Conservation (phyloP, 768 basidiomycete species). For the Gyrodon lividus region DNA sequence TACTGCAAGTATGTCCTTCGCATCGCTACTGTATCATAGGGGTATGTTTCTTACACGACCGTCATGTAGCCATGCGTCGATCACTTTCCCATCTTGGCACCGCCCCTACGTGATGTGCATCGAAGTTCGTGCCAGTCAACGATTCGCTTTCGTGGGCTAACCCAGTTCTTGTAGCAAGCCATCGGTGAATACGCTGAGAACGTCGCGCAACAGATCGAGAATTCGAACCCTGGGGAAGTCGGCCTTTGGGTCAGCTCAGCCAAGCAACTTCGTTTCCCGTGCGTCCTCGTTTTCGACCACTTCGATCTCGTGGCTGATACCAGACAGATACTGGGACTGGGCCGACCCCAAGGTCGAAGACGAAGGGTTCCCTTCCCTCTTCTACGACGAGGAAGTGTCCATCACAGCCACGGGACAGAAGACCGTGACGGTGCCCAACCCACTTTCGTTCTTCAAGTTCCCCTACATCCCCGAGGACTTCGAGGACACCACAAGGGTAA, state of each 20-base stretch:
- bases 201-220: conserved; percentile 26
- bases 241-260: conserved; percentile 21
- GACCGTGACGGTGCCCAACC: conserved; percentile 14
- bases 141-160: not conserved
- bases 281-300: not conserved
- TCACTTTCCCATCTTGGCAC: conserved; percentile 27
- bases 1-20: conserved; percentile 26
- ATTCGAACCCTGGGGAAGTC: conserved; percentile 13
- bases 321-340: conserved; percentile 30
- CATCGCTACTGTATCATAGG: too few relatives aligned
- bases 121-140: conserved; percentile 13
- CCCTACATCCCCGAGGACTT: conserved; percentile 23
- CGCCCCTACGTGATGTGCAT: conserved; percentile 30
- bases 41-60: not conserved
- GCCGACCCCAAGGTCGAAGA: conserved; percentile 17
- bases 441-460: conserved; percentile 15
- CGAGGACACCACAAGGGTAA: conserved; percentile 10
- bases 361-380: conserved; percentile 22
- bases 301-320: not conserved
- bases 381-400: conserved; percentile 13
- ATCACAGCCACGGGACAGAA: conserved; percentile 8
- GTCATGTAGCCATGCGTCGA: conserved; percentile 16
- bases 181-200: conserved; percentile 25
- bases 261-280: conserved; percentile 29
- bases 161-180: conserved; percentile 19